Evolutionary conservation across 352 stramenopile species (phyloP).

Genomic region (Phytophthora pistaciae): DNA sequence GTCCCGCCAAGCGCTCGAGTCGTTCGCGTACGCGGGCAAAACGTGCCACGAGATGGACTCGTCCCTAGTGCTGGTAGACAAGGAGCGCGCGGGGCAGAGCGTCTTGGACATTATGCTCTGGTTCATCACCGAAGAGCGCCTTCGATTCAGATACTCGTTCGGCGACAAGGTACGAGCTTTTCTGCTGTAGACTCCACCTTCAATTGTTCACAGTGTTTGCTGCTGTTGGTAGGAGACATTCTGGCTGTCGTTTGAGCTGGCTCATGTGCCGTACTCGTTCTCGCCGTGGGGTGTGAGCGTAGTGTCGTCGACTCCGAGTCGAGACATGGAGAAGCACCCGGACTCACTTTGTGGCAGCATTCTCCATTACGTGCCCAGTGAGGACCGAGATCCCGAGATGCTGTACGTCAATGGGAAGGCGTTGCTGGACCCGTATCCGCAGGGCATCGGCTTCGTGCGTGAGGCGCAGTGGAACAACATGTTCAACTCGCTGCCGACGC

Average conservation of each 20-base stretch:
- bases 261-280: conserved; percentile 26
- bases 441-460: conserved; percentile 22
- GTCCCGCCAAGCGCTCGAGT: conserved; percentile 15
- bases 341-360: conserved; percentile 35
- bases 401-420: conserved; percentile 35
- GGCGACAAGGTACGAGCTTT: conserved; percentile 20
- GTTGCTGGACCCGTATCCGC: conserved; percentile 27
- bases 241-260: conserved; percentile 32
- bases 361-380: conserved; percentile 29
- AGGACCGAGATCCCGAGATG: conserved; percentile 22
- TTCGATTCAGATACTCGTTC: conserved; percentile 35
- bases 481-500: conserved; percentile 27
- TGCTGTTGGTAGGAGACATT: conserved; percentile 22
- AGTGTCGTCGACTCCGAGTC: conserved; percentile 27
- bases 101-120: conserved; percentile 33
- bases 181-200: background rate
- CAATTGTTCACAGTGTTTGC: background rate
- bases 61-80: conserved; percentile 29
- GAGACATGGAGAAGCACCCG: conserved; percentile 29
- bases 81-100: conserved; percentile 17
- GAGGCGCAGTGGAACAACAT: conserved; percentile 33
- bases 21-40: conserved; percentile 29
- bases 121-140: conserved; percentile 35
- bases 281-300: conserved; percentile 32
- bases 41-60: conserved; percentile 38